phyloP scores from a whole-genome alignment of 2,329 filamentous ascomycete species.

The Aureobasidium zeae region DNA sequence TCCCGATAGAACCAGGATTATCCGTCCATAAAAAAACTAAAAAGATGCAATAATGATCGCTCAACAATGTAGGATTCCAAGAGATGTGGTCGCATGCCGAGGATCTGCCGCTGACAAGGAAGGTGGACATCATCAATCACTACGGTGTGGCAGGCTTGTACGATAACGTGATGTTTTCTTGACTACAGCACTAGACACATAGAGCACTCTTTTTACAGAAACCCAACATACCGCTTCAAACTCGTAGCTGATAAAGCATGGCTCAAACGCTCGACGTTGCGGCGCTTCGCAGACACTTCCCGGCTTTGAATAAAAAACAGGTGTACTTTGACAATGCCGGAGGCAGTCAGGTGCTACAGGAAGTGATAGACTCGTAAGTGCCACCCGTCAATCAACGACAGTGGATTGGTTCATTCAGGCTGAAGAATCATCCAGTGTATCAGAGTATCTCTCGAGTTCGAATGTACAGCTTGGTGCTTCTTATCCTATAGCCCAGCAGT shows the following conservation, averaged over 20 bases:
- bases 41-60: too few relatives aligned
- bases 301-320: slow-evolving; percentile 56
- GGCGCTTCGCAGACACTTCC: slow-evolving; percentile 53
- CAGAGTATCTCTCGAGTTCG: slow-evolving; percentile 54
- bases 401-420: not conserved
- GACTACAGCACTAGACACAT: not conserved
- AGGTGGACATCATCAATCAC: slow-evolving; percentile 5
- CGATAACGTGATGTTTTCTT: too few relatives aligned
- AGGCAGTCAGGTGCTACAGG: slow-evolving; percentile 59
- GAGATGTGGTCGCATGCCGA: slow-evolving; percentile 2
- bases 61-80: too few relatives aligned
- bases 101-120: slow-evolving; percentile 5
- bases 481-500: slow-evolving; percentile 51
- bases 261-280: slow-evolving; percentile 44
- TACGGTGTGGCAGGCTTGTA: not conserved
- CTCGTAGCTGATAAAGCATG: slow-evolving; percentile 18
- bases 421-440: slow-evolving; percentile 41
- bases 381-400: not conserved
- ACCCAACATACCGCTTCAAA: not conserved
- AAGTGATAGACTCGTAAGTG: slow-evolving; percentile 56
- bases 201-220: not conserved
- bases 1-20: too few relatives aligned
- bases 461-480: slow-evolving; percentile 70
- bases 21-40: too few relatives aligned
- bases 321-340: slow-evolving; percentile 73